These are phyloP conservation scores for Tylopilus subfusipes DNA, from an alignment of 768 basidiomycete species.

Conservation along the genomic window DNA sequence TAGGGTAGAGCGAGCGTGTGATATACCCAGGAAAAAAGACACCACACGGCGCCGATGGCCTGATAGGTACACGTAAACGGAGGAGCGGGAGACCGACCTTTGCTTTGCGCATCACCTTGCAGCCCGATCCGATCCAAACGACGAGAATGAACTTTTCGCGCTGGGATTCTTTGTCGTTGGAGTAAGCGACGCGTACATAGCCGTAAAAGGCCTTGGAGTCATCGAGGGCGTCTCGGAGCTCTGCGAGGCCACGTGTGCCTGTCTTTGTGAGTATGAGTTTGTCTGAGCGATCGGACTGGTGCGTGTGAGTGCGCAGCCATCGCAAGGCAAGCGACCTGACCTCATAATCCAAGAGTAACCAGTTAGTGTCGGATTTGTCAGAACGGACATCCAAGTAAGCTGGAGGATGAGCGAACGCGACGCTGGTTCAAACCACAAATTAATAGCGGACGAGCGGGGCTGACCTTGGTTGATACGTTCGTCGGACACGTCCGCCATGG, in stretches of 20 bases:
- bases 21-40: constrained; percentile 4
- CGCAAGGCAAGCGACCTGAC: constrained; percentile 32
- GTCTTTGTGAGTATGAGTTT: constrained; percentile 74
- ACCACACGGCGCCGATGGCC: constrained; percentile 6
- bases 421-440: constrained; percentile 14
- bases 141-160: constrained; percentile 89
- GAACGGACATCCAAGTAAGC: constrained; percentile 86
- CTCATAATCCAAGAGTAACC: constrained; percentile 89
- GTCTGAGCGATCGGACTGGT: constrained; percentile 71
- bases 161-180: constrained; percentile 81
- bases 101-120: constrained; percentile 90
- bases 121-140: constrained; percentile 75
- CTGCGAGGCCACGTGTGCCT: constrained; percentile 74
- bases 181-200: constrained; percentile 79
- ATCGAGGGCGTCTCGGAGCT: constrained; percentile 69
- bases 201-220: constrained; percentile 78
- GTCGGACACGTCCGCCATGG: constrained; percentile 80
- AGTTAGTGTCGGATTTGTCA: constrained; percentile 84
- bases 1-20: constrained; percentile 29
- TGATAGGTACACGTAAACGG: constrained; percentile 21
- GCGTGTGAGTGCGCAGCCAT: constrained; percentile 2
- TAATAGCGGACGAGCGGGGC: constrained; percentile 15
- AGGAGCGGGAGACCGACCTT: constrained; percentile 52
- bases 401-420: constrained; percentile 27
- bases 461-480: constrained; percentile 69